These are phyloP conservation scores for Phanerochaete sordida DNA, from an alignment of 768 basidiomycete genomes.

Conservation along the genomic window DNA sequence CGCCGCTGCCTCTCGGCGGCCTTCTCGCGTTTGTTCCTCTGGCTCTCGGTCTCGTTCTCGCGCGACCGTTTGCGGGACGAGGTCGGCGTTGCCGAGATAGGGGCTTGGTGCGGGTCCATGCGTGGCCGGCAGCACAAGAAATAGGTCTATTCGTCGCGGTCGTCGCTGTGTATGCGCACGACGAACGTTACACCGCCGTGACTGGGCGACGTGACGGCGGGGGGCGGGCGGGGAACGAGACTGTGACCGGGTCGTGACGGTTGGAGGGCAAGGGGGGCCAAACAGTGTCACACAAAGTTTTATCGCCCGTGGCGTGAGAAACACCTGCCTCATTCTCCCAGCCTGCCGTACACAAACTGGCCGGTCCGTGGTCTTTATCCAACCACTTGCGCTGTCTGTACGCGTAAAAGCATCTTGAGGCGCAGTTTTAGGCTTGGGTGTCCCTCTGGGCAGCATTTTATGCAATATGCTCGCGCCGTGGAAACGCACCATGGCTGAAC, in stretches of 20 bases:
- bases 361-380: no score
- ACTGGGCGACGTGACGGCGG: conserved; percentile 8
- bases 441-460: no score
- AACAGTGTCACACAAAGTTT: conserved; percentile 8
- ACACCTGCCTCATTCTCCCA: not conserved
- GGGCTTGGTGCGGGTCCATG: conserved; percentile 7
- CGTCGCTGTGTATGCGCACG: not conserved
- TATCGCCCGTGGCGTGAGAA: conserved; percentile 3
- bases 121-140: not conserved
- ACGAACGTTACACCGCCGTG: not conserved
- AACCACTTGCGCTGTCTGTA: no score
- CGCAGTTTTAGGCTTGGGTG: no score
- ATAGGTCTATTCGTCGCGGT: conserved; percentile 3
- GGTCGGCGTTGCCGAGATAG: conserved; percentile 8
- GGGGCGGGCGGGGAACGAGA: not conserved
- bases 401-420: no score
- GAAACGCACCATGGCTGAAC: no score
- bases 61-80: conserved; percentile 54
- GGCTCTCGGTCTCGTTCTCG: conserved; percentile 71
- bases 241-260: conserved; percentile 11
- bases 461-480: no score
- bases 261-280: conserved; percentile 4
- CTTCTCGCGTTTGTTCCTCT: conserved; percentile 78
- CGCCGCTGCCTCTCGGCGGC: conserved; percentile 82
- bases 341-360: no score